phyloP scores from a whole-genome alignment of 371 early-diverging fungal species.

The Dichotomocladium elegans region DNA sequence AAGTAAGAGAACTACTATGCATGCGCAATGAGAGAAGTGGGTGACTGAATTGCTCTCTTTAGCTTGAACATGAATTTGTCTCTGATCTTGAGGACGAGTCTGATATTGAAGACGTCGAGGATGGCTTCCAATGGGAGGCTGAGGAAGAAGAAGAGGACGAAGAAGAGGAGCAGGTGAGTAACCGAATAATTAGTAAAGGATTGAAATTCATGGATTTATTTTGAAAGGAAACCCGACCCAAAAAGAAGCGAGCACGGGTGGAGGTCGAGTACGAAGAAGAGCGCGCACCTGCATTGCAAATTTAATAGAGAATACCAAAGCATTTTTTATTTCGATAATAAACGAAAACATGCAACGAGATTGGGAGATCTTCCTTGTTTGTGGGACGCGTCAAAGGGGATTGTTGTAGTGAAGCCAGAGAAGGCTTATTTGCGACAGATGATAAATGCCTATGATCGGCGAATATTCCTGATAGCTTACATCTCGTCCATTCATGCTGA shows the following conservation, averaged over 20 bases:
- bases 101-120: constrained; percentile 20
- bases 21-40: not conserved
- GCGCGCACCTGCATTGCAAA: constrained; percentile 9
- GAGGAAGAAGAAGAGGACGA: constrained; percentile 14
- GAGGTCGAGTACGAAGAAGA: constrained; percentile 20
- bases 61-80: constrained; percentile 16
- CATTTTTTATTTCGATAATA: too few species aligned
- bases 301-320: too few species aligned
- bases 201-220: not conserved
- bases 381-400: too few species aligned
- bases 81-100: constrained; percentile 21
- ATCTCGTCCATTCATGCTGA: too few species aligned
- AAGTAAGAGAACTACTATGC: constrained; percentile 9
- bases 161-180: constrained; percentile 4
- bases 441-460: too few species aligned
- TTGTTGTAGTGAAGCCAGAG: too few species aligned
- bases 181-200: not conserved
- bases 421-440: too few species aligned
- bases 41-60: not conserved
- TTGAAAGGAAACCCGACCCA: constrained; percentile 2
- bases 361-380: too few species aligned
- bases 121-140: constrained; percentile 16
- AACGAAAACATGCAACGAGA: too few species aligned
- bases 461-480: too few species aligned
- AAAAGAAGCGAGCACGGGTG: constrained; percentile 16